phyloP scores from a whole-genome alignment of 371 early-diverging fungal species.

The Mortierella sp. region DNA sequence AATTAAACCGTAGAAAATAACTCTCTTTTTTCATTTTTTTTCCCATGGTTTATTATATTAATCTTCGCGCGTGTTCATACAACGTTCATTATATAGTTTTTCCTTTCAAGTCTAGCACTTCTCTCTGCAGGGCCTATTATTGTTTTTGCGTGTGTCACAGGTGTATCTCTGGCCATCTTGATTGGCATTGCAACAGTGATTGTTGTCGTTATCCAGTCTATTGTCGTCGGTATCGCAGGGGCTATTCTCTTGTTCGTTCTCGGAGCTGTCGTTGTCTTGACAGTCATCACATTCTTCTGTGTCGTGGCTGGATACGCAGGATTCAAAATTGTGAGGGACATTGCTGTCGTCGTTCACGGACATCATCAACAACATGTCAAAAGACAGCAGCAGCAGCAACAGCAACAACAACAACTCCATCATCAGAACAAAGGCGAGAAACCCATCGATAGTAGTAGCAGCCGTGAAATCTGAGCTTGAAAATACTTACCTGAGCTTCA shows the following conservation, averaged over 20 bases:
- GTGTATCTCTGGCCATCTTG: conserved; percentile 38
- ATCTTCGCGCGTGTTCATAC: neutral
- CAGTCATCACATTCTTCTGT: conserved; percentile 34
- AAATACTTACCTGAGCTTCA: neutral
- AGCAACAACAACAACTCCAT: neutral
- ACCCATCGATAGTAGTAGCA: neutral
- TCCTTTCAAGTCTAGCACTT: conserved; percentile 29
- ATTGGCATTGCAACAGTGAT: conserved; percentile 28
- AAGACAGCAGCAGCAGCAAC: conserved; percentile 5
- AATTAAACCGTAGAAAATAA: neutral
- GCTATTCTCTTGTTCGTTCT: conserved; percentile 37
- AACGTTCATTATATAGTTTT: conserved; percentile 15
- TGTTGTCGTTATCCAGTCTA: conserved; percentile 39
- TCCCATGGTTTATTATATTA: neutral
- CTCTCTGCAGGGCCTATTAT: conserved; percentile 43
- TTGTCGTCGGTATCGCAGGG: conserved; percentile 37
- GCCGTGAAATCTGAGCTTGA: neutral
- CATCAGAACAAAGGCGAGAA: neutral
- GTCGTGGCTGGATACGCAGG: conserved; percentile 26
- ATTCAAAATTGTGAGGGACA: conserved; percentile 16
- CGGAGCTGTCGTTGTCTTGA: conserved; percentile 36
- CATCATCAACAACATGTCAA: conserved; percentile 3
- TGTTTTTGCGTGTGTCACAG: conserved; percentile 43
- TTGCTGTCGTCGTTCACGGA: conserved; percentile 7
- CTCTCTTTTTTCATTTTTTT: neutral